Base-by-base conservation (phyloP, 2,329 filamentous ascomycete species). In the Verticillium albo-atrum region DNA sequence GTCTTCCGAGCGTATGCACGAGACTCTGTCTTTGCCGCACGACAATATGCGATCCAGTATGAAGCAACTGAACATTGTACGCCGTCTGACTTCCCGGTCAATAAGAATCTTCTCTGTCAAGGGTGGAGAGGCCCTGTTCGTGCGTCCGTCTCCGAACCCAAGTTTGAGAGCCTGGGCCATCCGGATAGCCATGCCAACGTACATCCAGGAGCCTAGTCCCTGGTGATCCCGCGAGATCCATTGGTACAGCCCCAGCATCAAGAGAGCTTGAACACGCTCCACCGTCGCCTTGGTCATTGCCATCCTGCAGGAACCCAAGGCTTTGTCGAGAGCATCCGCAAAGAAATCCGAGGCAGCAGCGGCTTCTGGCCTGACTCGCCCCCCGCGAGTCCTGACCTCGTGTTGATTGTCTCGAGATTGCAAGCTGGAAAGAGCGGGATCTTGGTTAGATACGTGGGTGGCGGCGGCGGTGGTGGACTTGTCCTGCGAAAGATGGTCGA, bases 1-100 rank as follows among this genome's bases (percentile, higher is more conserved):
- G 59, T 88, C 84, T 3, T 84, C 77, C 1, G 83, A 74, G 37
- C 80, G 78, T 51, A 91, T 79, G 67, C 84, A 86, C 15, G 82
- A 79, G 1, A 83, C 79, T 25, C 87, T 79, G 57, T 85, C 81
- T 62, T 83, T 84, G 23, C 88, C 88, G 65, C 83, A 87, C 35
- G 86, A 83, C 26, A 91, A 74, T 71, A 90, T 84, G 3, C 88
- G 83, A 68, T 92, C 89, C 65, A 92, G 77, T 56, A 91, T 86
- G 60, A 89, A 86, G 67, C 88, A 90, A 65, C 88, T 90, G 77
- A 89, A 91, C 77, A 91, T 89, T 1, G 89, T 90, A 6, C 89
- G 82, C 27, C 89, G 79, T 61, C 81, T 78, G 14, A 88, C 82
- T 70, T 92, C 89, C 60, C 84, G 68, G 57, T 65, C 63, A 63